Base-by-base conservation (phyloP, 768 basidiomycete genomes). In the Suillus plorans region DNA sequence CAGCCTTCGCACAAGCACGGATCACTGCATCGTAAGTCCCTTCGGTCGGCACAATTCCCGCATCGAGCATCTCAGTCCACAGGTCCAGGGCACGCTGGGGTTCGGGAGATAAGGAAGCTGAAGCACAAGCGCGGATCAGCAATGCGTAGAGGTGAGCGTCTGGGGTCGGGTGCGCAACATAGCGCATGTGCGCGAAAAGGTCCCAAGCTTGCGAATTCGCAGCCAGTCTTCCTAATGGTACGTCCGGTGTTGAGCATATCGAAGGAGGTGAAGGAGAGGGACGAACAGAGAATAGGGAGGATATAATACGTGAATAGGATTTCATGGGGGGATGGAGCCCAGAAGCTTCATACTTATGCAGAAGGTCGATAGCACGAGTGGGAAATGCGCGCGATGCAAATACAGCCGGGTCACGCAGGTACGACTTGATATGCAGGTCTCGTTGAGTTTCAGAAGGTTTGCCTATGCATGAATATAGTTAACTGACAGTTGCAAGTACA, bases 101-200 rank as follows among this genome's bases (percentile, higher is more conserved):
- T 68, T 96, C 90, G 1, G 91, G 87, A 28, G 79, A 79, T 2
- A 81, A 71, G 5, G 84, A 80, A 5, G 82, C 81, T 20, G 71
- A 79, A 1, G 90, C 90, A 67, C 96, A 98, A 0, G 94, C 91
- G 5, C 85, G 84, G 69, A 99, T 94, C 95, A 99, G 97, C 42
- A 85, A 73, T 0, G 88, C 84, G 77, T 94, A 99, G 8, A 96
- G 80, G 28, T 82, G 75, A 16, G 80, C 80, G 67, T 91, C 87
- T 0, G 96, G 95, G 4, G 80, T 78, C 1, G 94, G 89, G 73
- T 99, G 95, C 1, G 97, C 94, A 16, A 93, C 92, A 66, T 97
- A 95, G 55, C 97, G 92, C 92, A 97, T 96, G 76, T 99, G 97
- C 2, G 91, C 81, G 75, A 94, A 98, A 47, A 98, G 84, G 72